Base-by-base conservation (phyloP, 495 filamentous ascomycete genomes). In the Cercophora newfieldiana region DNA sequence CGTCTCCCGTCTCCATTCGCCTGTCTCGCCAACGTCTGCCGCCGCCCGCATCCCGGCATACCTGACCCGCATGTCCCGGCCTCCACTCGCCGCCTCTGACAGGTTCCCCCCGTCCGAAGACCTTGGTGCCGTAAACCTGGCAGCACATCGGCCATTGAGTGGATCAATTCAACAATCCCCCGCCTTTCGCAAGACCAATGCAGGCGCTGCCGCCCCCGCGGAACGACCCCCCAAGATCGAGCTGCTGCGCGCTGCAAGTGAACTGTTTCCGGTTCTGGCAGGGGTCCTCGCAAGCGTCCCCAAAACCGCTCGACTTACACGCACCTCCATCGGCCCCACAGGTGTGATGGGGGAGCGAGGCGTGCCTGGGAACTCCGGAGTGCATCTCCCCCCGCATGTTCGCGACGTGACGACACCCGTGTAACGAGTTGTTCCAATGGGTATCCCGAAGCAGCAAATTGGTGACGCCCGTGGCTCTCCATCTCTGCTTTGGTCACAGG, bases 21-120 rank as follows among this genome's bases (percentile, higher is more conserved):
- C 21, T 18, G 44, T 61, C 22, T 54, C 47, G 57, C 55, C 56
- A 60, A 56, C 64, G 56, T 60, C 63, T 60, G 64, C 64, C 64
- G 64, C 48, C 47, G 56, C 48, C 64, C 57, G 64, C 64, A 58
- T 29, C 64, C 56, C 64, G 64, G 64, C 26, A 54, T 55, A 49
- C 47, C 47, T 61, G 47, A 29, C 37, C 64, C 64, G 64, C 31
- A 57, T 16, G 37, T 49, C 63, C 63, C n/a, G 55, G 37, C 55
- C 25, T 33, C 28, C 63, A 47, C 26, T 25, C 25, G 28, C 26
- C 37, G 44, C 25, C 63, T 59, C 63, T 63, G 19, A 55, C 61
- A 63, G 61, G 61, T 49, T 63, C 31, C 59, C 37, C 47, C 59
- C 59, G 59, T 61, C 44, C 59, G 59, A 61, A 22, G 18, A 4